phyloP scores from a whole-genome alignment of 495 filamentous ascomycete genomes.

The Aspergillus bertholletiae region DNA sequence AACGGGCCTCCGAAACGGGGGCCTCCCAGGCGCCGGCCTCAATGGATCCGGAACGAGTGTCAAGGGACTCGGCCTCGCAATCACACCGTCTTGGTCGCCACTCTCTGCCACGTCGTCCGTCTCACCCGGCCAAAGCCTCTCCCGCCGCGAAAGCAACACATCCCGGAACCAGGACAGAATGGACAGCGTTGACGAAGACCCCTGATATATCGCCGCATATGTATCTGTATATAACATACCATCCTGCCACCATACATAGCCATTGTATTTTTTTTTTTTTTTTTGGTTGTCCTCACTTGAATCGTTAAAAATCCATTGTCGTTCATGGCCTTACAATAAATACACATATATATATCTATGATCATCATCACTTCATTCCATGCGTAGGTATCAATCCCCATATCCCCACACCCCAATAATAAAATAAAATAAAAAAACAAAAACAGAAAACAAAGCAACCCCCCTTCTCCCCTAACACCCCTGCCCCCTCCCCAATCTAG shows the following conservation, averaged over 20 bases:
- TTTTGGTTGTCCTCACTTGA: too few relatives aligned
- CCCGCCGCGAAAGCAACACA: neutral
- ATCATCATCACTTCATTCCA: slow-evolving; percentile 2
- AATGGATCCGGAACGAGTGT: slow-evolving; percentile 28
- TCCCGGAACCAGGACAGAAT: slow-evolving; percentile 6
- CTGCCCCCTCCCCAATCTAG: neutral
- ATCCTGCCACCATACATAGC: neutral
- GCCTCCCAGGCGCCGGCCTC: slow-evolving; percentile 15
- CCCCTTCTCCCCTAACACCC: neutral
- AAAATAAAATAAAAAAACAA: neutral
- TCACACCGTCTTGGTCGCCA: slow-evolving; percentile 37
- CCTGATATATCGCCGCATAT: slow-evolving; percentile 10
- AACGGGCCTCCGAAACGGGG: slow-evolving; percentile 49
- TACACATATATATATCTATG: neutral
- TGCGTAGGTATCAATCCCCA: neutral
- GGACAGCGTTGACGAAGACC: slow-evolving; percentile 21
- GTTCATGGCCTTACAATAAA: neutral
- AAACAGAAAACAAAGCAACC: neutral
- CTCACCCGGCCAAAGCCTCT: slow-evolving; percentile 18
- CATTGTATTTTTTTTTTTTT: too few relatives aligned
- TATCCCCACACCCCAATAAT: too few relatives aligned
- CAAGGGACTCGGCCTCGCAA: slow-evolving; percentile 39
- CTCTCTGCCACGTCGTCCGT: slow-evolving; percentile 31
- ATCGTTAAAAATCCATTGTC: too few relatives aligned
- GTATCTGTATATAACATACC: neutral